Base-by-base conservation (phyloP, 148 eudicot genomes). In the Chenopodium album region DNA sequence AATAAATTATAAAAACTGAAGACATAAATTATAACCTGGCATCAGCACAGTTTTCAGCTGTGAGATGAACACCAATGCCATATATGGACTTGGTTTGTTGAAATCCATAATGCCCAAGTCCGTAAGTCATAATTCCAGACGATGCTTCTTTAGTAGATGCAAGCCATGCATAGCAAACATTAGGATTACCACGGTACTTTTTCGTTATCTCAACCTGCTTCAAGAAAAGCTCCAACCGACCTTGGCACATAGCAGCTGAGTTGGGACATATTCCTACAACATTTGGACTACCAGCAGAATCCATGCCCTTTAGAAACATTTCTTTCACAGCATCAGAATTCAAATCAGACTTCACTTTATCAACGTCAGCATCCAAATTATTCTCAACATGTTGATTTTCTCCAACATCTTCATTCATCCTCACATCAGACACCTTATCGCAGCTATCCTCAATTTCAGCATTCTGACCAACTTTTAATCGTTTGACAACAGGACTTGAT, bases 81-180 rank as follows among this genome's bases (percentile, higher is more conserved):
- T 92, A 86, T 44, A 80, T n/a, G 50, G 93, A 77, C 87, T 85
- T 88, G 9, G 72, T 67, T 79, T 90, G 86, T 44, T 87, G 85
- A 67, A 88, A 74, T 73, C 86, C 92, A 82, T 74, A 83, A 86
- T 82, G 73, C 32, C 94, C 91, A 66, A 94, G 87, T 64, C 98
- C 98, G 82, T 89, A 88, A 10, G 80, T 85, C 87, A 89, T 77
- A 70, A 90, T 85, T 71, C 89, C 82, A 23, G 87, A 80, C 14
- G 84, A 62, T 20, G 86, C 84, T 72, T 78, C 90, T 78, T 88
- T 92, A 1, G 91, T 80, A 79, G 92, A 88, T 23, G 97, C 85
- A 84, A 96, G 90, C 99, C 99, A 96, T 64, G 98, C 99, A 88
- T 90, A 90, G 52, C 78, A 82, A 79, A 92, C 88, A 88, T 94